Conservation (phyloP, 352 stramenopile genomes). For the Globisporangium barbulae region DNA sequence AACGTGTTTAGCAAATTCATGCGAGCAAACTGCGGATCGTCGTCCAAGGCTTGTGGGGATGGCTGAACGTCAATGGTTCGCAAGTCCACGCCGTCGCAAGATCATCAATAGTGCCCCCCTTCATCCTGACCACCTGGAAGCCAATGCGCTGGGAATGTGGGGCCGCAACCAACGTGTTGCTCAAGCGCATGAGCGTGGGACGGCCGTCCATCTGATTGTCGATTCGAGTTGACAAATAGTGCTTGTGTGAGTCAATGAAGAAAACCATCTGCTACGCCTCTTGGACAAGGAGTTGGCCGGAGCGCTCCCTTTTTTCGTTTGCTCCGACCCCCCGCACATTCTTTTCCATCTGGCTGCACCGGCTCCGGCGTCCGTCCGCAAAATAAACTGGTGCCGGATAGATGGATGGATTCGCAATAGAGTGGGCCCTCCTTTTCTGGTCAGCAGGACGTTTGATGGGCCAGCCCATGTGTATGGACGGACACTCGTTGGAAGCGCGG, state of each 20-base stretch:
- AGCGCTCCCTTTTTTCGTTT: neutral
- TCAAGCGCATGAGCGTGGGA: too few species aligned
- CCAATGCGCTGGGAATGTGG: too few species aligned
- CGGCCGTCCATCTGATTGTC: neutral
- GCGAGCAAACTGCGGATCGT: neutral
- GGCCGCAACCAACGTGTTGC: too few species aligned
- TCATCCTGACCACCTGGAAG: too few species aligned
- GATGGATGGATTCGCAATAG: neutral
- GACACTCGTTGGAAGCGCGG: too few species aligned
- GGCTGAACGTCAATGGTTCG: neutral
- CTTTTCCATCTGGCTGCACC: neutral
- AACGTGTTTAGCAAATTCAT: neutral
- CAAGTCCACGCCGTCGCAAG: too few species aligned
- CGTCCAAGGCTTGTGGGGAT: neutral
- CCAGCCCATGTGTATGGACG: too few species aligned
- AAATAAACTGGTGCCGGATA: neutral
- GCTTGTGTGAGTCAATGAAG: too few species aligned
- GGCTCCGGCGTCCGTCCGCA: neutral
- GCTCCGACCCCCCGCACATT: neutral
- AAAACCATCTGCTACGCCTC: constrained; percentile 6
- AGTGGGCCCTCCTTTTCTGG: neutral
- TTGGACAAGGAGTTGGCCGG: constrained; percentile 9
- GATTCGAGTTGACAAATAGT: neutral
- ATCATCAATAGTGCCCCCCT: too few species aligned
- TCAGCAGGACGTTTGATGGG: too few species aligned